Base-by-base conservation (phyloP, 208 protist genomes). In the Borovskyia barvae region DNA sequence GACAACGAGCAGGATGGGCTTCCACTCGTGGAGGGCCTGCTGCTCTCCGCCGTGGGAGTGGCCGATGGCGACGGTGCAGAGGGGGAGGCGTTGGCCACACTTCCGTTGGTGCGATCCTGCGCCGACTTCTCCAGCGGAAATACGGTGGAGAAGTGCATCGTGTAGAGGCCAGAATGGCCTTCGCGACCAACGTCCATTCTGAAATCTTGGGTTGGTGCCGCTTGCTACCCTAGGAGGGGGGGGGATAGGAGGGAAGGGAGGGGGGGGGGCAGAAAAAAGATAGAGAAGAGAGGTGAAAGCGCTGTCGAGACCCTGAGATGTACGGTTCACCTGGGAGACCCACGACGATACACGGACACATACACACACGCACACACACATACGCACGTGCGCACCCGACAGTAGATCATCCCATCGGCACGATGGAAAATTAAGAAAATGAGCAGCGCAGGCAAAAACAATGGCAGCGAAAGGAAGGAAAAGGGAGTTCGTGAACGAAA, bases 91-190 rank as follows among this genome's bases (percentile, higher is more conserved):
- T 57, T 75, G 22, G 50, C 25, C 19, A 33, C 47, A 2, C 28
- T 49, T 49, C 43, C 32, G 37, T 45, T 50, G 3, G 41, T 33
- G 33, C 41, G 33, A 41, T 59, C 47, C 19, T 24, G n/a, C 15
- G 29, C 29, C 29, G 67, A 51, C 33, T 72, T 69, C 46, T 80
- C 81, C 9, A 63, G 64, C 11, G 72, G 65, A 54, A 78, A 82
- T 37, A 88, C 60, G 20, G 80, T 75, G 36, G 81, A 86, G 75
- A 93, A 93, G 78, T 85, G 87, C 61, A 93, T 75, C 30, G 83
- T 91, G 69, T 87, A 93, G 19, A 93, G 70, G 30, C 80, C 82
- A 37, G 81, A 87, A 46, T 90, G 81, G 66, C 77, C 77, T 40
- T 82, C 82, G 30, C 75, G 69, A 50, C 68, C 65, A 0, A 75